Base-by-base conservation (phyloP, 1,284 basidiomycete genomes). In the Jaminaea rosea region DNA sequence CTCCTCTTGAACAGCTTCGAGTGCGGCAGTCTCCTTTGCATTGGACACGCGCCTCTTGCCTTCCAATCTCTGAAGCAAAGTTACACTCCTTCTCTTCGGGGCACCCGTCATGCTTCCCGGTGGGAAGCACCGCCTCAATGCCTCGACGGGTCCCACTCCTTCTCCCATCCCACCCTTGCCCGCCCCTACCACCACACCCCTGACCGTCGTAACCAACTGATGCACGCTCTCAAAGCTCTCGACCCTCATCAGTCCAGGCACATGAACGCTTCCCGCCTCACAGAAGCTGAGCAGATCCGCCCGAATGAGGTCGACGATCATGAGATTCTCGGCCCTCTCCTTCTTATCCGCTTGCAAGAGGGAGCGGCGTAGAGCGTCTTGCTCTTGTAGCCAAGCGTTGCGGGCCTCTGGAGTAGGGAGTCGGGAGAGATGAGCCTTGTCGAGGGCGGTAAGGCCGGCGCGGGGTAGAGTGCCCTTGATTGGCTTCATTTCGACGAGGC, bases 221-320 rank as follows among this genome's bases (percentile, higher is more conserved):
- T 91, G 96, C 1, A 98, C 88, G 0, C 88, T 92, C 75, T 88
- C 83, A 71, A 93, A 96, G 62, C 88, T 87, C 73, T 98, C 93
- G 7, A 97, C 82, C 1, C 77, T 77, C 75, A 93, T 96, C 61
- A 98, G 86, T 59, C 88, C 83, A 47, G 83, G 85, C 1, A 96
- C 90, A 4, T 79, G 73, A 4, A 98, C 91, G 46, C 78, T 84
- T 72, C 71, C 87, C 75, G 58, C 87, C 78, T 65, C 67, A 63
- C 62, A 96, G 78, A 67, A 88, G 77, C 68, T 83, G 76, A 78
- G 83, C 27, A 98, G 78, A 75, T 98, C 93, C 53, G 94, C 88
- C 13, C 91, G 83, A 65, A 96, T 96, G 36, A 97, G 80, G 71
- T 97, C 93, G 21, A 96, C 93, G 61, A 98, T 97, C 93, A 98